These are phyloP conservation scores for Macrocybe sp. DNA, from an alignment of 1,284 basidiomycete species.

Conservation along the genomic window DNA sequence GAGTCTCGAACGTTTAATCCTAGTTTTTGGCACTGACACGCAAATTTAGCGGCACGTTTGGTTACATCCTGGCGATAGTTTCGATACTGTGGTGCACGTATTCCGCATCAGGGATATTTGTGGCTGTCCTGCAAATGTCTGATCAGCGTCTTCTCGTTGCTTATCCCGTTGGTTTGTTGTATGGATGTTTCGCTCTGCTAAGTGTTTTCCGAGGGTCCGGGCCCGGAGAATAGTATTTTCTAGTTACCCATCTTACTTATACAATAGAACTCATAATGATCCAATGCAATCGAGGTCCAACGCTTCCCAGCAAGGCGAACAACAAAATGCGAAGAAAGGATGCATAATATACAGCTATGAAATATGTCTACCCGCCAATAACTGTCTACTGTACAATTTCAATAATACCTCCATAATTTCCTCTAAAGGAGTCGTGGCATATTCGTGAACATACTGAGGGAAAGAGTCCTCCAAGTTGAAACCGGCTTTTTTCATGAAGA, in stretches of 20 bases:
- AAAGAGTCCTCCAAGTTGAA: slow-evolving; percentile 77
- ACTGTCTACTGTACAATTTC: slow-evolving; percentile 76
- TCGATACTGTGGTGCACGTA: slow-evolving; percentile 95
- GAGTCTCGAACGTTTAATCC: slow-evolving; percentile 4
- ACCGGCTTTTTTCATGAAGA: slow-evolving; percentile 81
- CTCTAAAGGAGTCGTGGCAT: slow-evolving; percentile 78
- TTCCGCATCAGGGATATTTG: slow-evolving; percentile 91
- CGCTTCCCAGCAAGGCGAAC: too few species aligned
- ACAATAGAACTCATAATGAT: slow-evolving; percentile 2
- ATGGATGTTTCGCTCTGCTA: slow-evolving; percentile 88
- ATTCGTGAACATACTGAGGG: slow-evolving; percentile 84
- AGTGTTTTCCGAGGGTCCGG: slow-evolving; percentile 68
- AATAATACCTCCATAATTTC: slow-evolving; percentile 82
- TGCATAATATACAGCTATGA: too few species aligned
- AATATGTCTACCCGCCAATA: slow-evolving; percentile 30
- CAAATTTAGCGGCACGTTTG: slow-evolving; percentile 62
- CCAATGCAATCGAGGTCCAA: neutral
- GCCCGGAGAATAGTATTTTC: slow-evolving; percentile 20
- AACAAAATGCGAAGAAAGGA: too few species aligned
- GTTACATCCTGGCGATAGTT: slow-evolving; percentile 76
- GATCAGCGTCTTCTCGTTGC: slow-evolving; percentile 91
- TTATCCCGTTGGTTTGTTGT: slow-evolving; percentile 89
- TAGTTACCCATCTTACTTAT: slow-evolving; percentile 6
- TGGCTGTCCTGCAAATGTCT: slow-evolving; percentile 89
- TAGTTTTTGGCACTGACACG: slow-evolving; percentile 1